Conservation (phyloP, 345 rosid species). For the Hirschfeldia incana region DNA sequence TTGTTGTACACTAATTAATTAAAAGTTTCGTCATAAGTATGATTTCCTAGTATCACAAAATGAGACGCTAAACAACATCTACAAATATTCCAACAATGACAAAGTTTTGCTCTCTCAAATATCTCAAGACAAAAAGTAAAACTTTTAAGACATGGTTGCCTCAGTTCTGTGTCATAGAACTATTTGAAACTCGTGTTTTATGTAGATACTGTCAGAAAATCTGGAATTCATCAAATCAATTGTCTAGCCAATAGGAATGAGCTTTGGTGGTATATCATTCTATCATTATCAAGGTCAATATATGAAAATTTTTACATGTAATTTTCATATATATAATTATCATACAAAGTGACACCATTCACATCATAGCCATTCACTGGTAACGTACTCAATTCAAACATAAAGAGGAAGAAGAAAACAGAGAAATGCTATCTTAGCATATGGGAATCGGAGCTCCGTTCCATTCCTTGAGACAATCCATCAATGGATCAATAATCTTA, state of each 20-base stretch:
- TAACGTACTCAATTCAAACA: not conserved
- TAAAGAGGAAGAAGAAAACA: not conserved
- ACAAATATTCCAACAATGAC: not conserved
- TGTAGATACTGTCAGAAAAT: not conserved
- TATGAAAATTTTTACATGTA: conserved; percentile 8
- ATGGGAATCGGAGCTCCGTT: conserved; percentile 72
- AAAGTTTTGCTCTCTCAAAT: not conserved
- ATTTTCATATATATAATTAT: conserved; percentile 8
- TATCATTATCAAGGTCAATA: not conserved
- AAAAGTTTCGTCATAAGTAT: conserved; percentile 34
- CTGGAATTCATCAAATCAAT: not conserved
- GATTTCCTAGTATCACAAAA: not conserved
- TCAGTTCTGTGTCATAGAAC: conserved; percentile 9
- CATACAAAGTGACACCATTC: conserved; percentile 23
- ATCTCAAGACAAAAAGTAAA: conserved; percentile 9
- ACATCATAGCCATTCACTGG: conserved; percentile 9
- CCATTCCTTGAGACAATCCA: conserved; percentile 74
- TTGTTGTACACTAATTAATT: conserved; percentile 28
- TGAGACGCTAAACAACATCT: not conserved
- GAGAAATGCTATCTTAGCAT: conserved; percentile 31
- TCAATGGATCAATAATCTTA: conserved; percentile 60
- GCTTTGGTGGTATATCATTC: not conserved
- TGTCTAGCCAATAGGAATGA: not conserved
- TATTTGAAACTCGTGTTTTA: not conserved
- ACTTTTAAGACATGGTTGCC: not conserved